Evolutionary conservation across 768 basidiomycete species (phyloP).

Genomic region (Leccinum rimulosum): DNA sequence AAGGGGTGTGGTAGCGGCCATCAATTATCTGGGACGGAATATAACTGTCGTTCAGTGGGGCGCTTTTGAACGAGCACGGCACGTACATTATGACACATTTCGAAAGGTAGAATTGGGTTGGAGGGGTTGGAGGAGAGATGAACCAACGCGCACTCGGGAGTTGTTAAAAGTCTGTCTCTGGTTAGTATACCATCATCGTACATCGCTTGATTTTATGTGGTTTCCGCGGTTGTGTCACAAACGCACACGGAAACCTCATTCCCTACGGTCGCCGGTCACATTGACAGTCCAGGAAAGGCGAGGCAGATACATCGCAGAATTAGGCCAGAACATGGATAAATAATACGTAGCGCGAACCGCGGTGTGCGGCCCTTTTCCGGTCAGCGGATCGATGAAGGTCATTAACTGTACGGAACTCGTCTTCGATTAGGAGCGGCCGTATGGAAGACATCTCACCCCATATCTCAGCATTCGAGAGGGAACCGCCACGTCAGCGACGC

Average conservation of each 20-base stretch:
- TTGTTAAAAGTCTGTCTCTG: constrained; percentile 16
- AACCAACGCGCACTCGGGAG: constrained; percentile 15
- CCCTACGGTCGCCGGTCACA: constrained; percentile 32
- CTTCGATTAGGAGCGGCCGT: constrained; percentile 1
- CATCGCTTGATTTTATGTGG: constrained; percentile 29
- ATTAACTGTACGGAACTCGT: constrained; percentile 13
- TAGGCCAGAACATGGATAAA: constrained; percentile 18
- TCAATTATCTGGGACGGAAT: constrained; percentile 58
- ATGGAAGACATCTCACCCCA: not conserved
- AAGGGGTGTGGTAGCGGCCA: constrained; percentile 67
- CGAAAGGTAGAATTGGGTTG: constrained; percentile 10
- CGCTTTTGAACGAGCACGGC: constrained; percentile 1
- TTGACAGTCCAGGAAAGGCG: constrained; percentile 34
- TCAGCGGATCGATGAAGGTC: constrained; percentile 8
- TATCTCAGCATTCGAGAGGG: constrained; percentile 1
- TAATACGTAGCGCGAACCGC: constrained; percentile 21
- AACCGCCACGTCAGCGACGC: not conserved
- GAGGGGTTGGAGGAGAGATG: constrained; percentile 16
- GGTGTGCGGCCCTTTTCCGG: constrained; percentile 8
- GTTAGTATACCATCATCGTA: constrained; percentile 14
- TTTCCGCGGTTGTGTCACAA: constrained; percentile 31
- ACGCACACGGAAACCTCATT: constrained; percentile 41
- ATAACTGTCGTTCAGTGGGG: not conserved
- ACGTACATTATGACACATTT: constrained; percentile 76
- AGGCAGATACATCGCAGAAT: constrained; percentile 32